Conservation (phyloP, 257 asterid species). For the Nicotiana sylvestris region DNA sequence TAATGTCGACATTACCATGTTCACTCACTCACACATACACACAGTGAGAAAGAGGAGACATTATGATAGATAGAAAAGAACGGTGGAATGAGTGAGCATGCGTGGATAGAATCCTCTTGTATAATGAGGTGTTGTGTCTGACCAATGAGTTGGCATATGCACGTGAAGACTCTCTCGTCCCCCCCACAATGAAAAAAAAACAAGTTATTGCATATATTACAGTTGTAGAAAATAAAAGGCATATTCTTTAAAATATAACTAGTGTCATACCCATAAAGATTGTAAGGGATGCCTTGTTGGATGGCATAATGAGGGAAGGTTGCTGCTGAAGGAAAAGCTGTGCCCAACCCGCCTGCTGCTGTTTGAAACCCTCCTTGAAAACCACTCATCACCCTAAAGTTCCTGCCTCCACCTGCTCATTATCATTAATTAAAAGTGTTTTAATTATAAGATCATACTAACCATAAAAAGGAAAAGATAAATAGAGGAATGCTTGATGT, state of each 20-base stretch:
- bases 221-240: neutral
- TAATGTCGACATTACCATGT: neutral
- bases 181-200: neutral
- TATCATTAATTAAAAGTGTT: neutral
- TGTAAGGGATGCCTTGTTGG: conserved; percentile 96
- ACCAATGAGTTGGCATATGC: conserved; percentile 56
- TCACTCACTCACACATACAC: neutral
- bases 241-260: neutral
- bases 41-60: neutral
- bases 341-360: conserved; percentile 35
- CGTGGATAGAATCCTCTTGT: conserved; percentile 22
- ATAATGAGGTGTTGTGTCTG: neutral
- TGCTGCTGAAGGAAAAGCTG: conserved; percentile 71
- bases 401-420: conserved; percentile 60
- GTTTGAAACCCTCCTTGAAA: conserved; percentile 46
- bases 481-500: neutral
- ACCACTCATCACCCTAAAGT: conserved; percentile 63
- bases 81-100: conserved; percentile 35
- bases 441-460: neutral
- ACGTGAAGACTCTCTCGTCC: conserved; percentile 32
- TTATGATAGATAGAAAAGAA: conserved; percentile 18
- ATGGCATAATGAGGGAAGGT: conserved; percentile 82
- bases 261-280: conserved; percentile 66
- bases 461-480: neutral
- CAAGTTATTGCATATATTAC: neutral